Base-by-base conservation (phyloP, 257 asterid species). In the Solanum phureja region DNA sequence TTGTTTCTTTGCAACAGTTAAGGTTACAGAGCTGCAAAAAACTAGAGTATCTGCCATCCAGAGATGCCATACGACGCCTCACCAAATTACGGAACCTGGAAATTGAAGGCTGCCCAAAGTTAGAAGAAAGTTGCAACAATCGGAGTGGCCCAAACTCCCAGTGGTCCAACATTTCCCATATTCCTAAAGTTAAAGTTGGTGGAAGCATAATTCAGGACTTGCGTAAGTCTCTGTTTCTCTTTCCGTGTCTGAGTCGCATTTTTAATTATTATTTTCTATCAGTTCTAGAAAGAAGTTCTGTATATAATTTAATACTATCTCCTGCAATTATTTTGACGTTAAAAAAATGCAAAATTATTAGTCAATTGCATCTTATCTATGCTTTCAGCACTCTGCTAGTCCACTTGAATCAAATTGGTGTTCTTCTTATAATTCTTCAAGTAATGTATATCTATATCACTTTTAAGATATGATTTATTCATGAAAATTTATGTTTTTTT, bases 21-120 rank as follows among this genome's bases (percentile, higher is more conserved):
- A 0, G 0, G 0, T 3, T 76, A n/a, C 0, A 0, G 0, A 0
- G 1, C 3, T 76, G 83, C 1, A 0, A 11, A n/a, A 40, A 76
- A 12, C 34, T 76, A 76, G 3, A 76, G 23, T 0, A 76, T 40
- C 3, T 76, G 34, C 58, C 58, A 76, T 76, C 35, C 0, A 0
- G n/a, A 76, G 60, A 76, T 40, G n/a, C 19, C 34, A 76, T 40
- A 0, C 23, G 7, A 40, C 12, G 1, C 83, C 60, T 76, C 60
- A 76, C n/a, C 0, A 76, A 38, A 76, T 76, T 76, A 37, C 0
- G 0, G 33, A 0, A 0, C 1, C 56, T 75, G 0, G 0, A 0
- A 34, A 74, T 74, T 35, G 0, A 10, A 1, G 82, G 18, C 29
- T 37, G 49, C 31, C 29, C 49, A 73, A 13, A 35, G 31, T 73